A percentile compares a stretch with the other conserved stretches of the same genome.
Conservation (phyloP, 2,329 filamentous ascomycete genomes). For the Bretziella fagacearum region DNA sequence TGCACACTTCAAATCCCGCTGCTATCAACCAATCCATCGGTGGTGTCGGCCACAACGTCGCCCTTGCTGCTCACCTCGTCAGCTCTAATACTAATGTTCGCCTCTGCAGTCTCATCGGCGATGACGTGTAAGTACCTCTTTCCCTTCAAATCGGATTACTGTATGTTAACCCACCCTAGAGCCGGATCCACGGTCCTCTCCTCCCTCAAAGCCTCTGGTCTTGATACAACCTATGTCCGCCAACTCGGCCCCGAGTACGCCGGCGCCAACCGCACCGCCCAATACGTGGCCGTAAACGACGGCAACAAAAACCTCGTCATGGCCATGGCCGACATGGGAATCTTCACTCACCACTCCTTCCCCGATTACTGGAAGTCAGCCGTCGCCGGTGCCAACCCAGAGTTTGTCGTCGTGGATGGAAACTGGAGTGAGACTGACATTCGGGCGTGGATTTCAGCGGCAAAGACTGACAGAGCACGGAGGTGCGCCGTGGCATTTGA, state of each 20-base stretch:
- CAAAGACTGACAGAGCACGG: slow-evolving; percentile 27
- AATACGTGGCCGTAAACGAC: slow-evolving; percentile 86
- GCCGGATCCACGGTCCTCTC: slow-evolving; percentile 58
- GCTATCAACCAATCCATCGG: slow-evolving; percentile 68
- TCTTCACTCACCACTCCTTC: slow-evolving; percentile 45
- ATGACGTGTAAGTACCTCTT: slow-evolving; percentile 44
- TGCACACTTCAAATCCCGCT: slow-evolving; percentile 75
- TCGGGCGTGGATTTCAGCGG: slow-evolving; percentile 47
- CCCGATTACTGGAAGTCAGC: slow-evolving; percentile 42
- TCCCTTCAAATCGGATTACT: background rate
- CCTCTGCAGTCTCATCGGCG: slow-evolving; percentile 65
- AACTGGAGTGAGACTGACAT: slow-evolving; percentile 63
- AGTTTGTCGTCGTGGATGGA: slow-evolving; percentile 69
- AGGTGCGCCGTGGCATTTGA: slow-evolving; percentile 58
- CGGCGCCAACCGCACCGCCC: slow-evolving; percentile 53
- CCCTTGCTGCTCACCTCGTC: slow-evolving; percentile 58
- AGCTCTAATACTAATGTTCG: slow-evolving; percentile 44
- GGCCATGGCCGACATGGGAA: slow-evolving; percentile 91
- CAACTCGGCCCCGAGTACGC: slow-evolving; percentile 31
- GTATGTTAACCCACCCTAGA: slow-evolving; percentile 22
- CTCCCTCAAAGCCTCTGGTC: slow-evolving; percentile 44
- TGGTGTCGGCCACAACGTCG: slow-evolving; percentile 84
- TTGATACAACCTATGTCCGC: slow-evolving; percentile 48
- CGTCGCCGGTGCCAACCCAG: slow-evolving; percentile 40
- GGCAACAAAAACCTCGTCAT: slow-evolving; percentile 66